Base-by-base conservation (phyloP, 306 rosid genomes). In the Rosa chinensis region DNA sequence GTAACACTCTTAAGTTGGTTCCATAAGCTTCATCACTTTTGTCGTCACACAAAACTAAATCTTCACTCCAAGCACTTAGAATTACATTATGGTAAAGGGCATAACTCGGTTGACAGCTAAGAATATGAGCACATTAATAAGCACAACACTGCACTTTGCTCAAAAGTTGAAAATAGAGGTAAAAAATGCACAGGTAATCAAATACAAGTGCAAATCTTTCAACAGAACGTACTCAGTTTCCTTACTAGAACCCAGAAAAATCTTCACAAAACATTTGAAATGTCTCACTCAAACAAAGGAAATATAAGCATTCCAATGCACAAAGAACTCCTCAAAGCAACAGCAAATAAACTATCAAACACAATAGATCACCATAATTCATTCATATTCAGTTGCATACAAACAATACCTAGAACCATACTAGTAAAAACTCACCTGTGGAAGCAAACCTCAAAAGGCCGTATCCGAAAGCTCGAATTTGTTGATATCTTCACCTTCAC, bases 381-480 rank as follows among this genome's bases (percentile, higher is more conserved):
- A 42, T 67, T 55, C 25, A n/a, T 52, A 72, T 63, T 73, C 35
- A 52, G 63, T 9, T 59, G 28, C 35, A 59, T 43, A 12, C 44
- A 75, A 74, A 75, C 52, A 75, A 43, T 9, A 18, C 44, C 55
- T 14, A n/a, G 44, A 32, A 14, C 14, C 49, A 70, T 2, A 8
- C 53, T 17, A 75, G 37, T 8, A 37, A 53, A 37, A 50, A 82
- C 97, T 82, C 83, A 92, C 98, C 95, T 85, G 80, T 92, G 99
- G 75, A 95, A 90, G 78, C 99, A 95, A 84, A 92, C 86, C 81
- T 91, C 98, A 16, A 85, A 79, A 69, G 82, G 87, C 16, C 84
- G 86, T 45, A 80, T 2, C 16, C 76, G 89, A 72, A 75, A 79
- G 78, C 78, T 82, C 68, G 89, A 75, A 82, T 77, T 77, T 72